A percentile compares a stretch with the other conserved stretches of the same genome.
Conservation (phyloP, 208 protist species). For the Crithidia bombi region DNA sequence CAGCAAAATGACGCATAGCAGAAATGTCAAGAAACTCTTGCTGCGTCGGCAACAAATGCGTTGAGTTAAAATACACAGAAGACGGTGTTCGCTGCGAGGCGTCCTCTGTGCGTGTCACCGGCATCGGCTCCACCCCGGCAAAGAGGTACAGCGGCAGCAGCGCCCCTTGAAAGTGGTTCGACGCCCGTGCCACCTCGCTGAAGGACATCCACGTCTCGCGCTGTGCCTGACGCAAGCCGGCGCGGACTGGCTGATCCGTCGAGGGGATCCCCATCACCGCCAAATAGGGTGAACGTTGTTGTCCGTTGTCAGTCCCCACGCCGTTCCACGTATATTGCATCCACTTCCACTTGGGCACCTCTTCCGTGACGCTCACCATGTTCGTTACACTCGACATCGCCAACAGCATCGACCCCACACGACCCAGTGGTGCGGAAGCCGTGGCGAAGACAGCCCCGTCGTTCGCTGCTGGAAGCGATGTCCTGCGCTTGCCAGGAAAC, state of each 20-base stretch:
- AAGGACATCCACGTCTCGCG: background rate
- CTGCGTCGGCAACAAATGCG: background rate
- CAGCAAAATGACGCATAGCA: background rate
- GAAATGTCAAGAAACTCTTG: background rate
- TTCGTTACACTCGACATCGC: conserved; percentile 5
- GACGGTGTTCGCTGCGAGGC: background rate
- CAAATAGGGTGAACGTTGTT: background rate
- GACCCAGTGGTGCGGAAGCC: conserved; percentile 9
- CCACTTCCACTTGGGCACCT: background rate
- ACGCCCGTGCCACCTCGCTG: background rate
- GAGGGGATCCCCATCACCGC: conserved; percentile 11
- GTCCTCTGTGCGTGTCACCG: background rate
- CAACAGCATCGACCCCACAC: conserved; percentile 8
- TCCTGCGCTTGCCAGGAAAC: background rate
- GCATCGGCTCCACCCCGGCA: background rate
- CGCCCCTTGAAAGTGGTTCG: background rate
- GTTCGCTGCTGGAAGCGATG: background rate
- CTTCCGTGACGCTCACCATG: background rate
- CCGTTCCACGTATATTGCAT: background rate
- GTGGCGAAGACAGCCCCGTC: conserved; percentile 8
- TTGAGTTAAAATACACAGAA: background rate
- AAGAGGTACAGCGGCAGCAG: conserved; percentile 16
- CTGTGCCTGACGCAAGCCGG: background rate
- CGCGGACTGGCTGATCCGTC: background rate
- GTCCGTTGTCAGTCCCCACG: background rate